Conservation (phyloP, 2,329 filamentous ascomycete species). For the Chaetoscypha palmicola region DNA sequence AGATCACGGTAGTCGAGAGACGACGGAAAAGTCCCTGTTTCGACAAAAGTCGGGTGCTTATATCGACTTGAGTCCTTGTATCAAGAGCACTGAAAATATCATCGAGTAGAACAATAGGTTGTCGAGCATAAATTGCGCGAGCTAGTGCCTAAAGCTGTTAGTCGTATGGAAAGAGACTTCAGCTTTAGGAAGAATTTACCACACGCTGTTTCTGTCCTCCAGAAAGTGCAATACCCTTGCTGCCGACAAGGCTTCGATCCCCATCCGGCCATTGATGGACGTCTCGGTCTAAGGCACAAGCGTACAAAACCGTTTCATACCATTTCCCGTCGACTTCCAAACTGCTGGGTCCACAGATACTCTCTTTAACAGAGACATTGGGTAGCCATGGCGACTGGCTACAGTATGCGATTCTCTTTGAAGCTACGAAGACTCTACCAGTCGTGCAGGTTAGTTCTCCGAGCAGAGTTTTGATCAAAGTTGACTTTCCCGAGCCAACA, state of each 20-base stretch:
- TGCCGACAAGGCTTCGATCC: slow-evolving; percentile 23
- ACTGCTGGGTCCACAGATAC: slow-evolving; percentile 32
- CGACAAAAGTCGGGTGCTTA: slow-evolving; percentile 14
- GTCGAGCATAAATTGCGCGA: slow-evolving; percentile 18
- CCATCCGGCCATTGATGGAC: slow-evolving; percentile 20
- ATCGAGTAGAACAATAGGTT: slow-evolving; percentile 19
- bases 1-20: slow-evolving; percentile 28
- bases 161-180: slow-evolving; percentile 5
- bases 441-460: slow-evolving; percentile 13
- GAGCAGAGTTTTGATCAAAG: slow-evolving; percentile 21
- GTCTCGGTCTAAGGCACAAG: slow-evolving; percentile 20
- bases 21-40: slow-evolving; percentile 11
- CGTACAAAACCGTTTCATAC: slow-evolving; percentile 19
- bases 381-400: slow-evolving; percentile 39
- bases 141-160: slow-evolving; percentile 31
- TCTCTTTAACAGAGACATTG: slow-evolving; percentile 35
- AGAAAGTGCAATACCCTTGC: slow-evolving; percentile 27
- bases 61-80: slow-evolving; percentile 11
- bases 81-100: slow-evolving; percentile 25
- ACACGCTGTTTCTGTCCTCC: slow-evolving; percentile 23
- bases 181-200: slow-evolving; percentile 30
- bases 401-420: slow-evolving; percentile 33
- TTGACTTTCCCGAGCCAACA: slow-evolving; percentile 28
- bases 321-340: slow-evolving; percentile 21
- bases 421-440: slow-evolving; percentile 8